Base-by-base conservation (phyloP, 2,329 filamentous ascomycete genomes). In the Thermomyces lanuginosus region DNA sequence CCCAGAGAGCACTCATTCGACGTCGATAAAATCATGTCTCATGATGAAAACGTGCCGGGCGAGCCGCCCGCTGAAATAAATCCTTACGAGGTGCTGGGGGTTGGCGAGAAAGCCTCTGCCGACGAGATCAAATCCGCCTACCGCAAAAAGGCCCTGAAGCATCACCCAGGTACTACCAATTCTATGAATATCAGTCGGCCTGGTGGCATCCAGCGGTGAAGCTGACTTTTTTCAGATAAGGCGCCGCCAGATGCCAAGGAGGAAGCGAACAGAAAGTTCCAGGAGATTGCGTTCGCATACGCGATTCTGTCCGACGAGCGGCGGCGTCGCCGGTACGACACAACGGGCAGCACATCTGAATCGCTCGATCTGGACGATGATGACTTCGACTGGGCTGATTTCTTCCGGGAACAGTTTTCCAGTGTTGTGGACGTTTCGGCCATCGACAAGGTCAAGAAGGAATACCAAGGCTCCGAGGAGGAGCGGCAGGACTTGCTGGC, bases 201-300 rank as follows among this genome's bases (percentile, higher is more conserved):
- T 8, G 3, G 22, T n/a, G 26, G 13, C n/a, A n/a, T n/a, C n/a
- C n/a, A n/a, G n/a, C n/a, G n/a, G 16, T 23, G 25, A 5, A 4
- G 4, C 30, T 13, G 11, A 17, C 6, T 17, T 24, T 14, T 13
- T 16, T 11, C 32, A 77, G 83, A 92, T 65, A 92, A 92, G 60
- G 80, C 73, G 3, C 39, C 69, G 9, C 61, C 68, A 1, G 64
- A 72, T 12, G 58, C 75, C 27, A 82, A 81, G 45, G 65, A 73
- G 14, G 58, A 66, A 21, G 86, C 89, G 2, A 76, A 92, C 41
- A 63, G 65, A 34, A 76, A 69, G 28, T 98, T 98, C 51, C 89
- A 98, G 54, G 65, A 77, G 40, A 73, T 98, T 40, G 86, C 86
- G 13, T 86, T 93, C 44, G 86, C 89, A 27, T 92, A 95, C 47